Evolutionary conservation across 176 grass and related monocot genomes (phyloP).

Genomic region (Echinochloa phyllopogon): DNA sequence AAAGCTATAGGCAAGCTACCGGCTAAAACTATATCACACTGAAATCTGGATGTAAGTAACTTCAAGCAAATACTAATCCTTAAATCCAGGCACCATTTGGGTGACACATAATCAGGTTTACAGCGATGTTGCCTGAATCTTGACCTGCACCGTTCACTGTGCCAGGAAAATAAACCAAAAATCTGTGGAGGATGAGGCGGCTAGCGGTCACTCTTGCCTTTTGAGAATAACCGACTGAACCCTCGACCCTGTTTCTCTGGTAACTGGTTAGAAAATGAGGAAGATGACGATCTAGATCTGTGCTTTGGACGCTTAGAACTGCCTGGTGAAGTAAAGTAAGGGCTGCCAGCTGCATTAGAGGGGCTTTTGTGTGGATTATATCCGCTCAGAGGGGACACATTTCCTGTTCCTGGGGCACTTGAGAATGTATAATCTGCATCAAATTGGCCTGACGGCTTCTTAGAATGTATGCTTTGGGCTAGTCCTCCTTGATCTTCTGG

Average conservation of each 20-base stretch:
- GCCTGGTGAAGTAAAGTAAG: constrained; percentile 52
- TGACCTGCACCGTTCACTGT: not conserved
- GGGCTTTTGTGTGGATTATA: constrained; percentile 51
- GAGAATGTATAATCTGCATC: constrained; percentile 41
- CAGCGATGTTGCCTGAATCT: not conserved
- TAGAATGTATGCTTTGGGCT: constrained; percentile 39
- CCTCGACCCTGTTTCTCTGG: constrained; percentile 76
- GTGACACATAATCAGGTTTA: not conserved
- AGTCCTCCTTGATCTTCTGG: constrained; percentile 39
- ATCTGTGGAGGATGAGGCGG: not conserved
- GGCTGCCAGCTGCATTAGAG: constrained; percentile 62
- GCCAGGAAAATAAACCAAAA: constrained; percentile 2
- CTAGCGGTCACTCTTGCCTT: constrained; percentile 56
- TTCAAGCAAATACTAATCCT: not conserved
- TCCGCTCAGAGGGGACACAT: constrained; percentile 66
- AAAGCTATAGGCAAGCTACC: not conserved
- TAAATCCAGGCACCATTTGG: not conserved
- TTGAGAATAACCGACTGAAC: constrained; percentile 90
- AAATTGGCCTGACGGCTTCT: constrained; percentile 50
- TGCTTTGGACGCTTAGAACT: constrained; percentile 84
- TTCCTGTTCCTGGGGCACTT: constrained; percentile 44
- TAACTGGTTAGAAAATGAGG: constrained; percentile 62
- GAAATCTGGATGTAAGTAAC: constrained; percentile 11
- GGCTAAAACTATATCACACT: not conserved
- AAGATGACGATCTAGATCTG: constrained; percentile 69